Evolutionary conservation across 1,139 yeast genomes (phyloP).

Genomic region (Suhomyces choctaworum): DNA sequence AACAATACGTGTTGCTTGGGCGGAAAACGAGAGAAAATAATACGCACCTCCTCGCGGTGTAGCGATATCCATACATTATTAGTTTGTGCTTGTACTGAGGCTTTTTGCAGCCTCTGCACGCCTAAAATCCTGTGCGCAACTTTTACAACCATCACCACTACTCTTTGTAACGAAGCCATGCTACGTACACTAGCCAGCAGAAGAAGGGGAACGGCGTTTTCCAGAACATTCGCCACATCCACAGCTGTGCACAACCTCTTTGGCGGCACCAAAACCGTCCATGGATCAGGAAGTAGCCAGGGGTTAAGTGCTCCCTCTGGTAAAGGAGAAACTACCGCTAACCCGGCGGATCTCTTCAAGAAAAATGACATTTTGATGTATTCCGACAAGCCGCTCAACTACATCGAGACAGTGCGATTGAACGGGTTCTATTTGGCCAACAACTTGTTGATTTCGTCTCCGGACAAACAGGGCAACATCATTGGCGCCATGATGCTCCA

Average conservation of each 20-base stretch:
- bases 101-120: too few relatives aligned
- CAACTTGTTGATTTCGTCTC: conserved; percentile 43
- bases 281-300: conserved; percentile 14
- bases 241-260: conserved; percentile 20
- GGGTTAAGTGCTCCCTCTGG: conserved; percentile 36
- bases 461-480: conserved; percentile 44
- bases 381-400: conserved; percentile 45
- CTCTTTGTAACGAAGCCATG: too few relatives aligned
- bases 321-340: conserved; percentile 42
- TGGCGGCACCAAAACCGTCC: conserved; percentile 31
- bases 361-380: conserved; percentile 47
- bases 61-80: too few relatives aligned
- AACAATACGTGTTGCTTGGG: not conserved
- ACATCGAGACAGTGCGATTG: conserved; percentile 42
- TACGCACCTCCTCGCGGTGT: too few relatives aligned
- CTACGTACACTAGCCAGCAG: too few relatives aligned
- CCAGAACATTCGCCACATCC: conserved; percentile 2
- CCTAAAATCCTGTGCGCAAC: too few relatives aligned
- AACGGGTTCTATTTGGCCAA: conserved; percentile 47
- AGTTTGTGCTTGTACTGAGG: too few relatives aligned
- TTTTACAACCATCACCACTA: too few relatives aligned
- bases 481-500: conserved; percentile 61
- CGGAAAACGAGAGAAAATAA: too few relatives aligned
- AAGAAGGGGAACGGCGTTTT: too few relatives aligned
- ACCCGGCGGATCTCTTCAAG: conserved; percentile 48